These are phyloP conservation scores for Sphagnurus paluster DNA, from an alignment of 1,284 basidiomycete species.

Conservation along the genomic window DNA sequence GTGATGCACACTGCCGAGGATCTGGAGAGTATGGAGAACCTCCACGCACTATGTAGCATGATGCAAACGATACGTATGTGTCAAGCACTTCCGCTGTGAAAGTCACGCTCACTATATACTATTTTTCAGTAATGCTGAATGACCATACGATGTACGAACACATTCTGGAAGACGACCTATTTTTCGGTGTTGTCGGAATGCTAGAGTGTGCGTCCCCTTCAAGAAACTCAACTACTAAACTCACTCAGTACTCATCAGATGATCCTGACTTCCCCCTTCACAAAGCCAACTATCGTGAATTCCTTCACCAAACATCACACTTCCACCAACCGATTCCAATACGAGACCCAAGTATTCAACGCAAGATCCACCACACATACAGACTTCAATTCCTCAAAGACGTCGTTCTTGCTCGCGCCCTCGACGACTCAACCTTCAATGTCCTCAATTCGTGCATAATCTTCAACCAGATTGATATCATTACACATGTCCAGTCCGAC, in stretches of 20 bases:
- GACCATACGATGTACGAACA: conserved; percentile 96
- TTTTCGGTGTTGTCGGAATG: conserved; percentile 92
- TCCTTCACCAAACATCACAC: conserved; percentile 77
- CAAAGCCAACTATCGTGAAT: conserved; percentile 96
- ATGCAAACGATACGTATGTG: conserved; percentile 93
- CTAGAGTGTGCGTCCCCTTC: conserved; percentile 75
- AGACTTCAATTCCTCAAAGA: conserved; percentile 97
- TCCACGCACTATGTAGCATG: conserved; percentile 89
- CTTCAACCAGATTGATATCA: conserved; percentile 99
- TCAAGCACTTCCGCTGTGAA: not conserved
- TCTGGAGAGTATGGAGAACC: conserved; percentile 83
- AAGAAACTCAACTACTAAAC: conserved; percentile 9
- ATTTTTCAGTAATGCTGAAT: conserved; percentile 83
- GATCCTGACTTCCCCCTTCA: conserved; percentile 95
- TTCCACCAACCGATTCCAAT: conserved; percentile 89
- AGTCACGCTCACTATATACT: conserved; percentile 12
- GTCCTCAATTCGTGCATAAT: conserved; percentile 97
- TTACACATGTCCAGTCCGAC: conserved; percentile 85
- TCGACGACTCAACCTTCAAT: conserved; percentile 97
- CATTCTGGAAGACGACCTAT: conserved; percentile 91
- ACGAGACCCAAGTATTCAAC: conserved; percentile 68
- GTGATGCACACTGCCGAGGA: conserved; percentile 91
- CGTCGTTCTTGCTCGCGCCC: conserved; percentile 90
- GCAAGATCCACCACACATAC: conserved; percentile 96
- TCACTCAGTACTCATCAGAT: conserved; percentile 49